Base-by-base conservation (phyloP, 768 basidiomycete species). In the Leccinum subtestaceum region DNA sequence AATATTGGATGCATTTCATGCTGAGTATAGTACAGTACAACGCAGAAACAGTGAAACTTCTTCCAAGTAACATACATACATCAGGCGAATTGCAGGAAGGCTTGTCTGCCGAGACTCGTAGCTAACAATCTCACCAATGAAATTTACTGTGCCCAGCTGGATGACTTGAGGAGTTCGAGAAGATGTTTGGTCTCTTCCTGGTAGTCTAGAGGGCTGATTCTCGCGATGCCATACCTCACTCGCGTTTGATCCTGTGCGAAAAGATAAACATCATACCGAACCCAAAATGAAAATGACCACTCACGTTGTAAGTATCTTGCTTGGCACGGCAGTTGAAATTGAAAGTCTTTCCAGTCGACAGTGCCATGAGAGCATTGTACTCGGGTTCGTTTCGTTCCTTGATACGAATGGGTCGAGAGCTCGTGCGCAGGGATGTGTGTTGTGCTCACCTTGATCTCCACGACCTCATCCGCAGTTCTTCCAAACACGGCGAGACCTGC, bases 271-370 rank as follows among this genome's bases (percentile, higher is more conserved):
- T 11, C 27, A 27, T 32, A 19, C 27, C 11, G 10, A 56, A 21
- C n/a, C 32, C 48, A 5, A 43, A 12, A 9, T 15, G 43, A 19
- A 52, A 12, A 13, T 5, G 27, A 56, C 11, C 3, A 74, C 88
- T 69, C 68, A 93, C 93, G 63, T 92, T 89, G 67, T 81, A 98
- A 0, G 85, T 86, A 62, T 98, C 94, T 67, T 88, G 86, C 73
- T 89, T 92, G 4, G 94, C 96, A 46, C 88, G 84, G 70, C 93
- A 92, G 43, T 82, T 80, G 73, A 98, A 92, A 67, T 91, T 93
- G 75, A 80, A 96, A 0, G 82, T 81, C 64, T 81, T 81, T 60
- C 89, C 90, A 11, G 80, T 80, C 2, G 90, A 85, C 56, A 80
- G 81, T 53, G 83, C 80, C 67, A 97, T 72, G 50, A 86, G 73